Evolutionary conservation across 2,329 filamentous ascomycete genomes (phyloP), one percentile per base, ranked within the genome.

Genomic region (Epichloe bromicola): DNA sequence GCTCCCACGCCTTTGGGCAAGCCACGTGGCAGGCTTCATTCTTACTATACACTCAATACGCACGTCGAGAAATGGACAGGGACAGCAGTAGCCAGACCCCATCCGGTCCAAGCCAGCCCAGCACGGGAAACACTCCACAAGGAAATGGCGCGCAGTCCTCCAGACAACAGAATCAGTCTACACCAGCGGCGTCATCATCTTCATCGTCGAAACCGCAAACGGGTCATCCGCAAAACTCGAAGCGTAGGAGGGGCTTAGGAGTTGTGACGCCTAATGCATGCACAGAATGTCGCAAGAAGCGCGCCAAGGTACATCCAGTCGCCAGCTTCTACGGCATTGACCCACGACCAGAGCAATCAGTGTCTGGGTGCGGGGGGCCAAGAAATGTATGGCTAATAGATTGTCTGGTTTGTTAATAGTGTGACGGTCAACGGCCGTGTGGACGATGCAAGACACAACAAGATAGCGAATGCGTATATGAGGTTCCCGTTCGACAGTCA

Each of bases 211-310:
- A 34, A 54, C 57, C n/a, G 51, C 60, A 23, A 56, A 60, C 52
- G 46, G 59, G 3, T 63, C 68, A 50, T 60, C 66, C 46, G 15
- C 53, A 55, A 26, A 56, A 51, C 19, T 74, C 74, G 3, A 80
- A 79, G 60, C 68, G 77, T 15, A 70, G 74, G 46, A 71, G 78
- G 46, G 78, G 77, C 2, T 59, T 77, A 4, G 78, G 78, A 17
- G 65, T 79, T 1, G 76, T 80, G 12, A 80, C 78, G 4, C 74
- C 75, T 41, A 80, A 80, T 63, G 78, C 78, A 23, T 80, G 78
- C 60, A 80, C 74, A 17, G 78, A 80, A 60, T 80, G 78, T 58
- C 73, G 77, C 50, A 80, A 80, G 66, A 80, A 80, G 63, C 75
- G 78, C 52, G 76, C 78, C 57, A 80, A 80, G 72, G 76, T 78